Evolutionary conservation across 176 grass and related monocot species (phyloP).

Genomic region (Oryza coarctata): DNA sequence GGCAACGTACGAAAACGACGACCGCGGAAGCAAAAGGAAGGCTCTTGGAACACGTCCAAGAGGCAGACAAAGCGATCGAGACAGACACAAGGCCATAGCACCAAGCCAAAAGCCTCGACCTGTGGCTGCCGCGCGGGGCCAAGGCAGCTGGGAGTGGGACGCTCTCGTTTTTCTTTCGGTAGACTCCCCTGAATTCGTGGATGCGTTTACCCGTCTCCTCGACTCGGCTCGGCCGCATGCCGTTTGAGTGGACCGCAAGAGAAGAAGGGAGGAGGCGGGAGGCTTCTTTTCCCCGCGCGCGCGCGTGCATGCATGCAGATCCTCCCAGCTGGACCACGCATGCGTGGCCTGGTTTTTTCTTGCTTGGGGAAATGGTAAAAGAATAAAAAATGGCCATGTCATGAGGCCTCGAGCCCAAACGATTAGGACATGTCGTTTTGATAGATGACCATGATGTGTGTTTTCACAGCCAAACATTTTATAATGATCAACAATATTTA

Average conservation of each 20-base stretch:
- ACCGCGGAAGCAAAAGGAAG: slow-evolving; percentile 22
- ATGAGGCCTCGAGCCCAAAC: background rate
- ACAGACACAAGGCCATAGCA: too few relatives aligned
- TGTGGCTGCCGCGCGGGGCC: background rate
- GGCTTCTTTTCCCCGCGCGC: slow-evolving; percentile 8
- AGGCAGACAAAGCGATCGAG: too few relatives aligned
- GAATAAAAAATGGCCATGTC: too few relatives aligned
- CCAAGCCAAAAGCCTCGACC: slow-evolving; percentile 24
- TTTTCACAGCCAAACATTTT: background rate
- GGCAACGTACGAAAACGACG: slow-evolving; percentile 5
- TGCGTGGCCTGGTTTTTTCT: background rate
- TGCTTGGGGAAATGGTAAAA: too few relatives aligned
- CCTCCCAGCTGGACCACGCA: background rate
- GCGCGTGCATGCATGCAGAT: too few relatives aligned
- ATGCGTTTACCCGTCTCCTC: background rate
- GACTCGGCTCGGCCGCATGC: background rate
- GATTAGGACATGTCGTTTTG: background rate
- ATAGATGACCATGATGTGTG: background rate
- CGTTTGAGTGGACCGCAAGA: background rate
- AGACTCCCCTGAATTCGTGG: background rate
- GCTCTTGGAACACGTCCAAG: slow-evolving; percentile 30
- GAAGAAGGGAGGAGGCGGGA: too few relatives aligned
- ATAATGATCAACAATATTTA: background rate
- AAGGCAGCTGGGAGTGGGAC: too few relatives aligned
- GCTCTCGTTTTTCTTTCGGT: too few relatives aligned